phyloP scores from a whole-genome alignment of 1,284 basidiomycete species.

The Trametes versicolor region DNA sequence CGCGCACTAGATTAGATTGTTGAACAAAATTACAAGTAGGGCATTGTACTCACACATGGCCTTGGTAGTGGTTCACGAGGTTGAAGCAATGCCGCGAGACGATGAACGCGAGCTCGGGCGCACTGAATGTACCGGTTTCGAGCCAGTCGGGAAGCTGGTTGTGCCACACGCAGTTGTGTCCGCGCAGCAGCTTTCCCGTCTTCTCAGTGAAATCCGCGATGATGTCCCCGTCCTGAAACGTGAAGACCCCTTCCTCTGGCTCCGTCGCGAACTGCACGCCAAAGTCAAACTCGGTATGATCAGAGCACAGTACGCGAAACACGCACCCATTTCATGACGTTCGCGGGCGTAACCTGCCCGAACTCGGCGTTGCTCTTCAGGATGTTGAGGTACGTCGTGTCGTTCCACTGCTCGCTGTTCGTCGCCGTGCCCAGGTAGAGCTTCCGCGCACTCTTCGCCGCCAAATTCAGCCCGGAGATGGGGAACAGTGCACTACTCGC shows the following conservation, averaged over 20 bases:
- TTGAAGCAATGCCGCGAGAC: constrained; percentile 57
- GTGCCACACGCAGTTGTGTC: constrained; percentile 66
- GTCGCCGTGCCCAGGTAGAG: constrained; percentile 72
- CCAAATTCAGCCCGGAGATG: constrained; percentile 43
- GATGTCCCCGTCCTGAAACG: constrained; percentile 55
- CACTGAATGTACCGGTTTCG: constrained; percentile 51
- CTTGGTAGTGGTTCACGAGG: constrained; percentile 59
- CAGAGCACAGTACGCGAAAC: no score
- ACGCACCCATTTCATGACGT: constrained; percentile 66
- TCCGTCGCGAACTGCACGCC: constrained; percentile 59
- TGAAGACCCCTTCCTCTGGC: constrained; percentile 57
- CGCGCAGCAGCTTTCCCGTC: constrained; percentile 51
- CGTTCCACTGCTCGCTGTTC: constrained; percentile 61
- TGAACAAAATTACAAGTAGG: neutral
- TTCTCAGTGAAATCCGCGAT: constrained; percentile 56
- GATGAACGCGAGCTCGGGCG: constrained; percentile 54
- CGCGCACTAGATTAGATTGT: neutral
- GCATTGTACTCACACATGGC: constrained; percentile 53
- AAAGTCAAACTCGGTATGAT: neutral
- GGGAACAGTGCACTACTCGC: neutral
- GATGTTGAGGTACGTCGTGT: constrained; percentile 53
- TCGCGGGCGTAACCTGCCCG: constrained; percentile 60
- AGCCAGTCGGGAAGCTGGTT: constrained; percentile 65
- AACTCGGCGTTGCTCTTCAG: constrained; percentile 57
- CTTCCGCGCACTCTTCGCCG: constrained; percentile 59